Base-by-base conservation (phyloP, 2,329 filamentous ascomycete species). In the Sclerotinia glacialis region DNA sequence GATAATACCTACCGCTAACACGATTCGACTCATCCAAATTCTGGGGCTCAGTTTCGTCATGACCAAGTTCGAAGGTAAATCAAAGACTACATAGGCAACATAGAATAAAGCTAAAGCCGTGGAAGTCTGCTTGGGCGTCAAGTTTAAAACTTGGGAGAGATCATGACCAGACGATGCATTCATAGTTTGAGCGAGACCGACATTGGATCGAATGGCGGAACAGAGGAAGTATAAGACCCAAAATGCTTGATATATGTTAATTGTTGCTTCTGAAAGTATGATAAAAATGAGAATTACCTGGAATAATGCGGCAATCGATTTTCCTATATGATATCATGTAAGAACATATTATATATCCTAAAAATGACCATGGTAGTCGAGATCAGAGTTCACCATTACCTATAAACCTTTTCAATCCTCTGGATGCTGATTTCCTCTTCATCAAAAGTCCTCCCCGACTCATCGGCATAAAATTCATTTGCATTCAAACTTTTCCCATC, bases 151-250 rank as follows among this genome's bases (percentile, higher is more conserved):
- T 2, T 86, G 85, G 71, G 85, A 85, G n/a, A 97, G 85, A 75
- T 95, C 89, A 76, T 97, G 92, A 44, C 85, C 83, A 52, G 84
- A 79, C 23, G 83, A 79, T 40, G 78, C 79, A 79, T 97, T 97
- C 93, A 97, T 97, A 1, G 93, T 97, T 79, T 97, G 92, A n/a
- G 93, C 91, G 72, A 97, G 87, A 69, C 92, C 92, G 71, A 97
- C 91, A 78, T 96, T 97, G 74, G 92, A 95, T 63, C 92, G 88
- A 74, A 97, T 95, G 68, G 92, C 93, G 0, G 92, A 95, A 82
- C 92, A 95, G 70, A 97, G 85, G 76, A 97, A 97, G 80, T 97
- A 97, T 21, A 97, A 83, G 21, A 89, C 78, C 93, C 93, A 97
- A 78, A 97, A 94, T 40, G 93, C 91, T 84, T 69, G 28, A 18